Base-by-base conservation (phyloP, 2,329 filamentous ascomycete species). In the Cladophialophora exuberans region DNA sequence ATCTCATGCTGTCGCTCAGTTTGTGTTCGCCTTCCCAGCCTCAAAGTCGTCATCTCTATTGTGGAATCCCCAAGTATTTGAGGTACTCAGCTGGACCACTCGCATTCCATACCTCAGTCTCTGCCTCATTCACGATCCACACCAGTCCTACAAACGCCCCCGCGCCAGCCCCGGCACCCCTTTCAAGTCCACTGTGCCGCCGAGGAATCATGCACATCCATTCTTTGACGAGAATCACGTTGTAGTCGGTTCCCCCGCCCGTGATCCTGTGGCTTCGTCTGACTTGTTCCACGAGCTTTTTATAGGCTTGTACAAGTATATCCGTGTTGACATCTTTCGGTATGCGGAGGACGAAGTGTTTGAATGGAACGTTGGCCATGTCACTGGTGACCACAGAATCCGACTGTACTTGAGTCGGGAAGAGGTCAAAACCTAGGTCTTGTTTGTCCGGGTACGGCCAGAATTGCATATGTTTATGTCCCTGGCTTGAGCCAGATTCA, bases 391-490 rank as follows among this genome's bases (percentile, higher is more conserved):
- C 52, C 15, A 62, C 54, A 4, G 47, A 51, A 9, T 49, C 44
- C 30, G 65, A 66, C n/a, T 45, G 50, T 13, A 62, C 63, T 48
- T 56, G 52, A 30, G 49, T 52, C 1, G 65, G 65, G 56, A 64
- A 67, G 31, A 60, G 53, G 41, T 54, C 48, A 46, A 60, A 62
- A 2, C 57, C 59, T 23, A 63, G 33, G 17, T 58, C 50, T 18
- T 51, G 6, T 41, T 57, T 43, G 47, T 54, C 49, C 3, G 72
- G 72, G 45, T 66, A 62, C 0, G 68, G 70, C 44, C 76, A 69
- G 1, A 77, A 52, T 54, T 78, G 75, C 55, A 76, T 63, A 63
- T 78, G 75, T 59, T 77, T 78, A 62, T 78, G 75, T 3, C 73
- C 73, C 51, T 75, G 70, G 11, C 70, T 73, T 1, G 67, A 71